A percentile compares a stretch with the other conserved stretches of the same genome.
Conservation (phyloP, 164 flowering plant species). For the Paratinospora sagittata region DNA sequence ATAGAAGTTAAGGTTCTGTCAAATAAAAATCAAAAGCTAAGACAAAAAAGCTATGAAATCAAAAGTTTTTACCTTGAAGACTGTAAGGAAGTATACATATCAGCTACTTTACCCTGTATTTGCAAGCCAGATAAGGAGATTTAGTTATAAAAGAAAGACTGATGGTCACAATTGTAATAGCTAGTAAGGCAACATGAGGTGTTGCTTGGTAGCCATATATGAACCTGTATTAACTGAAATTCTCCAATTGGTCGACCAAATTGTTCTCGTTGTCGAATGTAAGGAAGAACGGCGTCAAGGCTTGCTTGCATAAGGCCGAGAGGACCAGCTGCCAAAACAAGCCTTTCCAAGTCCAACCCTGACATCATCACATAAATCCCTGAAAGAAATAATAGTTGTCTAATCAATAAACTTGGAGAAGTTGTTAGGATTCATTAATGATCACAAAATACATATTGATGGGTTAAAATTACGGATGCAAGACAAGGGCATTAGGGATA, state of each 20-base stretch:
- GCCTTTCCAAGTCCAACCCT: conserved; percentile 94
- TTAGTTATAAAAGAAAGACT: conserved; percentile 5
- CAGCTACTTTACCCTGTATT: conserved; percentile 90
- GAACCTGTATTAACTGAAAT: conserved; percentile 95
- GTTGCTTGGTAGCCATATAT: too few species aligned
- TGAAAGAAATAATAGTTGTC: conserved; percentile 25
- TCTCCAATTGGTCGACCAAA: conserved; percentile 94
- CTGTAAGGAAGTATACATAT: conserved; percentile 92
- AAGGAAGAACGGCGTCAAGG: conserved; percentile 89
- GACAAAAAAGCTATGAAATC: too few species aligned
- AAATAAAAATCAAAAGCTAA: not conserved
- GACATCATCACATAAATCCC: conserved; percentile 99
- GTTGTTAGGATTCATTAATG: too few species aligned
- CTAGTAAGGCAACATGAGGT: not conserved
- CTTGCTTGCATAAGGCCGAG: conserved; percentile 98
- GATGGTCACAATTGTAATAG: not conserved
- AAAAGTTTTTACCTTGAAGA: conserved; percentile 68
- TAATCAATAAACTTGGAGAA: not conserved
- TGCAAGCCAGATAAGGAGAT: conserved; percentile 10
- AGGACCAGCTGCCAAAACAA: conserved; percentile 94
- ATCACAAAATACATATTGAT: too few species aligned
- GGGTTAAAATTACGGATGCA: not conserved
- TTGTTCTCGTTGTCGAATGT: conserved; percentile 80
- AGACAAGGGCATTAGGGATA: not conserved
- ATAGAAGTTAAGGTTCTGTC: conserved; percentile 7